Evolutionary conservation across 2,329 filamentous ascomycete genomes (phyloP).

Genomic region (Fusarium anthophilum): DNA sequence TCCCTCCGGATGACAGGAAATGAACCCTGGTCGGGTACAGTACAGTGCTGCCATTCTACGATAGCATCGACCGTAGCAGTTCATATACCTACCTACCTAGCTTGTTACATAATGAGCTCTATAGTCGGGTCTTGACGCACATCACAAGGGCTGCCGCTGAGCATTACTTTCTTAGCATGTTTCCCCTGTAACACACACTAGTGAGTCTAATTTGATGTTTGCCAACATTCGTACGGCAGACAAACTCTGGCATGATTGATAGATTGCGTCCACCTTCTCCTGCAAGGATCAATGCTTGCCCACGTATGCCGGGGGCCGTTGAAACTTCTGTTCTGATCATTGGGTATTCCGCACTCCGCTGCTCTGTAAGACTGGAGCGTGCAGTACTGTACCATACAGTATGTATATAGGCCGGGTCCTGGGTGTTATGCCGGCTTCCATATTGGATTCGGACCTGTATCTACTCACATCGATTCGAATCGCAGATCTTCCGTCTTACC

Average conservation of each 20-base stretch:
- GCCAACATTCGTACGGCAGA: background rate
- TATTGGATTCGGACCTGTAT: slow-evolving; percentile 2
- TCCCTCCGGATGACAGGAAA: background rate
- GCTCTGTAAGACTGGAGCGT: slow-evolving; percentile 1
- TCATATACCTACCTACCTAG: background rate
- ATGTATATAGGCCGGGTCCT: slow-evolving; percentile 28
- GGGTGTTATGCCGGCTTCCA: slow-evolving; percentile 17
- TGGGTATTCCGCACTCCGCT: background rate
- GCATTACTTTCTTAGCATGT: background rate
- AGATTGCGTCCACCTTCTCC: slow-evolving; percentile 3
- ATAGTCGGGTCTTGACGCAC: background rate
- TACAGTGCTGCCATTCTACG: background rate
- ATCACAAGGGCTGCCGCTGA: background rate
- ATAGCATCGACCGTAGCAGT: background rate
- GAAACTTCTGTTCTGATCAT: slow-evolving; percentile 16
- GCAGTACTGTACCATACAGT: slow-evolving; percentile 3
- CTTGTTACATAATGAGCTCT: background rate
- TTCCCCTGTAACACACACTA: background rate
- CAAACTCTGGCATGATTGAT: slow-evolving; percentile 3
- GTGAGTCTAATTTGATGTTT: slow-evolving; percentile 9
- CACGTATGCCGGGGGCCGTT: slow-evolving; percentile 11
- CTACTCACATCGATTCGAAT: slow-evolving; percentile 16
- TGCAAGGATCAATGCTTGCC: slow-evolving; percentile 14
- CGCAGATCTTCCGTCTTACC: slow-evolving; percentile 29
- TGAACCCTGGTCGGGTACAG: background rate